Evolutionary conservation across 208 protist species (phyloP).

Genomic region (Trypanosoma mega): DNA sequence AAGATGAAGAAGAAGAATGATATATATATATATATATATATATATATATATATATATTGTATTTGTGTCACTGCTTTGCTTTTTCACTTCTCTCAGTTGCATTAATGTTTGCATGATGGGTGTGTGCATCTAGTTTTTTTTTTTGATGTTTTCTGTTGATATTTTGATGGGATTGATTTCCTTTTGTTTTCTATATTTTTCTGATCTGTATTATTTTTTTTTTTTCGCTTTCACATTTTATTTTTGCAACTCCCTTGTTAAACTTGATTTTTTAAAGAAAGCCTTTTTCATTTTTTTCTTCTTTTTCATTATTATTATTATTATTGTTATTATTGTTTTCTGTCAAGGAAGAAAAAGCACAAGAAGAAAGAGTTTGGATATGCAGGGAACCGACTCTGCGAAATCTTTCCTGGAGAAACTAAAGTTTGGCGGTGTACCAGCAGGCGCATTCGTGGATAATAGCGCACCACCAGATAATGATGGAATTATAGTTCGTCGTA

Average conservation of each 20-base stretch:
- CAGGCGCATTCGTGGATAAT: constrained; percentile 48
- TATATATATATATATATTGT: no score
- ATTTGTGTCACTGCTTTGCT: no score
- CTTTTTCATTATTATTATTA: no score
- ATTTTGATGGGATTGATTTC: constrained; percentile 4
- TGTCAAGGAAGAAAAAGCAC: background rate
- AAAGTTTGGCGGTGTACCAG: constrained; percentile 37
- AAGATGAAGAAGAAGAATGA: no score
- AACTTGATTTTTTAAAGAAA: constrained; percentile 12
- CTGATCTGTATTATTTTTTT: constrained; percentile 11
- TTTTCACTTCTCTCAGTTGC: constrained; percentile 11
- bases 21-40: no score
- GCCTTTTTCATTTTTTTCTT: no score
- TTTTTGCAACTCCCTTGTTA: no score
- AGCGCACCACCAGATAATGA: constrained; percentile 46
- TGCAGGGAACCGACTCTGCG: constrained; percentile 22
- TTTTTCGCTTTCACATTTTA: background rate
- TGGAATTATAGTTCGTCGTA: constrained; percentile 45
- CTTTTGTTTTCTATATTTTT: constrained; percentile 12
- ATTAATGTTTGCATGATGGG: constrained; percentile 4
- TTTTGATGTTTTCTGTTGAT: background rate
- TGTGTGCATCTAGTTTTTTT: constrained; percentile 4
- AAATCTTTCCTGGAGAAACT: constrained; percentile 67
- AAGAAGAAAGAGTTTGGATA: no score
- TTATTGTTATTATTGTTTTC: constrained; percentile 2